Evolutionary conservation across 345 rosid species (phyloP).

Genomic region (Eucalyptus brandiana): DNA sequence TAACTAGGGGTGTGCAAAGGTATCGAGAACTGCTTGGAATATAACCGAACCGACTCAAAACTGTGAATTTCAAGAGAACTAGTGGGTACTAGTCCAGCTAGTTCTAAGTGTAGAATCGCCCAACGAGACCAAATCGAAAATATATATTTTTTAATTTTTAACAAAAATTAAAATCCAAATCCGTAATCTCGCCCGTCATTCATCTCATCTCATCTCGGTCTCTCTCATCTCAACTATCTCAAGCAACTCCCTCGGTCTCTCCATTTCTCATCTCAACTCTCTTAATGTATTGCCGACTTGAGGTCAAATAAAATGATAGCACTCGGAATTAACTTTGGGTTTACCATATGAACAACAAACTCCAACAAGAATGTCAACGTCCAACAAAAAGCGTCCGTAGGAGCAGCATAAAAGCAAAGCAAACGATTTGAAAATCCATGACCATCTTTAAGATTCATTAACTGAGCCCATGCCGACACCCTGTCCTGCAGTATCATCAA

Average conservation of each 20-base stretch:
- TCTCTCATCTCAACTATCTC: neutral
- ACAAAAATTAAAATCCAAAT: no score
- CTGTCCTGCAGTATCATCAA: neutral
- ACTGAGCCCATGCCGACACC: neutral
- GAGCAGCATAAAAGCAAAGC: neutral
- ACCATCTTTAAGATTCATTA: neutral
- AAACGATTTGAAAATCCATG: neutral
- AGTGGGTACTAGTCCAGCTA: no score
- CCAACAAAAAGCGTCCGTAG: neutral
- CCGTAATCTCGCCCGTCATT: no score
- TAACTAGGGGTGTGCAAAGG: no score
- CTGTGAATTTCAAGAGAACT: no score
- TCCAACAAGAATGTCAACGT: neutral
- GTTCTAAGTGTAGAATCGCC: no score
- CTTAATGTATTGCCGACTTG: neutral
- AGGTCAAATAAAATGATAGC: neutral
- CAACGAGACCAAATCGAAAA: fast-evolving
- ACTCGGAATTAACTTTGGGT: neutral
- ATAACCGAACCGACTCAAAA: no score
- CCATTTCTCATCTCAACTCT: no score
- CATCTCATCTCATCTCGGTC: no score
- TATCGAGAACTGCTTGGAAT: no score
- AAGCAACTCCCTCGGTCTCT: no score
- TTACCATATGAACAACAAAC: neutral
- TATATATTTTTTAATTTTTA: no score